Base-by-base conservation (phyloP, 805 yeast species). In the Cyberlindnera xylosilytica region DNA sequence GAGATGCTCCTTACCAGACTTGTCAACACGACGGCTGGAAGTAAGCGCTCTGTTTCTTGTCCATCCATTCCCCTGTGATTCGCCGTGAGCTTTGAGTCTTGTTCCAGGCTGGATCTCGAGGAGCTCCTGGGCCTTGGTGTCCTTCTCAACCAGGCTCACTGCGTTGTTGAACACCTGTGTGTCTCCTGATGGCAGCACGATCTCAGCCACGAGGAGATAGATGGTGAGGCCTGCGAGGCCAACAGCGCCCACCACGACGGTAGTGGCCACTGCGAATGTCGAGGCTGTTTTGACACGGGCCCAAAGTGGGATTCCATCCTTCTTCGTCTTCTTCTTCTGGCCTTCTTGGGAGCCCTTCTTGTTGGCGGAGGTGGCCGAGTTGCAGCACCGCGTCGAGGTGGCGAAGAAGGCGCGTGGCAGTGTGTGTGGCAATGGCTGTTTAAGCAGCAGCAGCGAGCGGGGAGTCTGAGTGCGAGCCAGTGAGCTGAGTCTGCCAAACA, bases 111-210 rank as follows among this genome's bases (percentile, higher is more conserved):
- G 50, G 3, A 54, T 16, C 15, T 76, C 74, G 29, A 90, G 67
- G 23, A 81, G 61, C 49, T 70, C 65, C 52, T 81, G 81, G 3
- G 84, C 81, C 29, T 61, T 62, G 37, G 73, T 72, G 61, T 83
- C 87, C 45, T 81, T 69, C 58, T 90, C 91, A 29, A 88, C 76
- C 53, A 86, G 65, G 11, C 78, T 74, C 24, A 89, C 89, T 2
- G 95, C 95, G 53, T 87, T 77, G 65, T 90, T 89, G 69, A 90
- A 90, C 2, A 95, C 79, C 50, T 83, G 85, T 0, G 96, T 90
- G 58, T 90, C 97, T 19, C 96, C 95, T 1, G 95, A 83, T 9
- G 97, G 97, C 36, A 90, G 75, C 51, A 87, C 79, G 24, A 90
- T 66, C 60, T 90, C 97, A 10, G 83, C 72, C n/a, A 84, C 74